These are phyloP conservation scores for Nitzschia palea DNA, from an alignment of 108 stramenopile species.

Conservation along the genomic window DNA sequence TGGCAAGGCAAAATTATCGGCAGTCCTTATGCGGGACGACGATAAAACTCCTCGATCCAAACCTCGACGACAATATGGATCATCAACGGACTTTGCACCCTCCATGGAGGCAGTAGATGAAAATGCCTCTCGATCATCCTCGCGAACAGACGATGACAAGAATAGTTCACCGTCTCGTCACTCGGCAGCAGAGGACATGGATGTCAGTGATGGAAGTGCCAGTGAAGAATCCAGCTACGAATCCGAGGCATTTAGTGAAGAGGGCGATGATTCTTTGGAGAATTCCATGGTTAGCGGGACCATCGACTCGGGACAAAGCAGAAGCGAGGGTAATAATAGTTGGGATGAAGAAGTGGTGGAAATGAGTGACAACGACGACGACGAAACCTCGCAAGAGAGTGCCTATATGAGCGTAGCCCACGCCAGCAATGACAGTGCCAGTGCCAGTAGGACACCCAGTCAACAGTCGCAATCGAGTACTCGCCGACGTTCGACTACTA, in stretches of 20 bases:
- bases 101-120: conserved; percentile 6
- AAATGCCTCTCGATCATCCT: not conserved
- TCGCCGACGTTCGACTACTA: no score
- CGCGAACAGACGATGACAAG: not conserved
- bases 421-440: not conserved
- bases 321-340: not conserved
- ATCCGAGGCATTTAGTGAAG: not conserved
- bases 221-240: conserved; percentile 13
- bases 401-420: not conserved
- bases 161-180: not conserved
- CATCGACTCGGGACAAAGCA: not conserved
- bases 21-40: not conserved
- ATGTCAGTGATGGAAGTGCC: not conserved
- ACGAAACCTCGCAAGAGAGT: conserved; percentile 4
- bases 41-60: conserved; percentile 12
- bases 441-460: no score
- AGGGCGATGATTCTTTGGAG: conserved; percentile 10
- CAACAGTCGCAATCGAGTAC: no score
- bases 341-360: conserved; percentile 13
- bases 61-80: conserved; percentile 11
- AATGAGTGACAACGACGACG: no score
- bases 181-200: not conserved
- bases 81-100: not conserved
- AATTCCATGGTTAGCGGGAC: conserved; percentile 9
- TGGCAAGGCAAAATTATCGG: not conserved